These are phyloP conservation scores for Annona squamosa DNA, from an alignment of 164 flowering plant species.

Conservation along the genomic window DNA sequence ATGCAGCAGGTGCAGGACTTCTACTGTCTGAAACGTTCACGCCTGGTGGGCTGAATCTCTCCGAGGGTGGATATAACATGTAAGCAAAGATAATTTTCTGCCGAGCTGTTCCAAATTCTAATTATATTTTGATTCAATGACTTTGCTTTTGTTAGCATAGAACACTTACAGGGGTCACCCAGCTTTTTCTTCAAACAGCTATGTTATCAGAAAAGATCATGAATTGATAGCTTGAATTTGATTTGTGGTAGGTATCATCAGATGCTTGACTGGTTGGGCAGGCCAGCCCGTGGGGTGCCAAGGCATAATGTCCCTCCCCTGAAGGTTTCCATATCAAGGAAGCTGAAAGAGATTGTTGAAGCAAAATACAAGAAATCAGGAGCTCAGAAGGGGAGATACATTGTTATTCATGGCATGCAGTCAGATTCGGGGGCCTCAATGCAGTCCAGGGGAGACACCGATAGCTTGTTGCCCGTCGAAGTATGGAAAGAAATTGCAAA, in stretches of 20 bases:
- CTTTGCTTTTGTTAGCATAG: no score
- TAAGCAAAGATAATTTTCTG: constrained; percentile 5
- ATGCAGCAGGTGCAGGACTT: constrained; percentile 87
- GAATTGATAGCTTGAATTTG: not conserved
- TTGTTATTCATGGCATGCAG: constrained; percentile 77
- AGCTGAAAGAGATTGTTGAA: constrained; percentile 62
- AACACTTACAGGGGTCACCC: no score
- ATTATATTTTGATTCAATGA: no score
- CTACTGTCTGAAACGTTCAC: constrained; percentile 63
- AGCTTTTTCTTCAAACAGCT: not conserved
- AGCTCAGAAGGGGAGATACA: constrained; percentile 59
- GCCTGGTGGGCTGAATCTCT: constrained; percentile 49
- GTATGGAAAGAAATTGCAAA: constrained; percentile 64
- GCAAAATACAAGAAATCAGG: constrained; percentile 60
- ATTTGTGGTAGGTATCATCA: constrained; percentile 53
- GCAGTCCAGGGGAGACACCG: constrained; percentile 82
- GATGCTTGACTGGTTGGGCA: constrained; percentile 79
- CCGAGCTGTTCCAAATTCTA: no score
- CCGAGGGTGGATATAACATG: constrained; percentile 61
- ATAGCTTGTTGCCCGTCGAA: constrained; percentile 71
- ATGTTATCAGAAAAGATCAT: not conserved
- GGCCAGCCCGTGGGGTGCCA: constrained; percentile 58
- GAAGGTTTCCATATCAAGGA: constrained; percentile 64
- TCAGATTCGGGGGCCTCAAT: constrained; percentile 79
- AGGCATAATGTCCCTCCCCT: constrained; percentile 64